Conservation (phyloP, 306 rosid species). For the Medicago arabica region DNA sequence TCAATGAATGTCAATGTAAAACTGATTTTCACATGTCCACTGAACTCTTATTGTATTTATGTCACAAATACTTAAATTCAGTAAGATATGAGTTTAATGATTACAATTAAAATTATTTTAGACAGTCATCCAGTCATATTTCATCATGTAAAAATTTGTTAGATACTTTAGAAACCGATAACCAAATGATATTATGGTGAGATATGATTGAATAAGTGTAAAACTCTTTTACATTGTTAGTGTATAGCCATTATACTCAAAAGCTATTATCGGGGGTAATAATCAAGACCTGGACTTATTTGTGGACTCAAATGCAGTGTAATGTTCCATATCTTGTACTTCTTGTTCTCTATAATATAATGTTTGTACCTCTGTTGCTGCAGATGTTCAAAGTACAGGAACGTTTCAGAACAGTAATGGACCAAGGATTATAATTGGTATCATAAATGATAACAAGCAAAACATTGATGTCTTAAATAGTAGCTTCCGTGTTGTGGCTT, state of each 20-base stretch:
- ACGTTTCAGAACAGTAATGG: constrained; percentile 67
- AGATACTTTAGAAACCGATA: background rate
- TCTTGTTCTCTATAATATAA: background rate
- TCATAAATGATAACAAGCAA: constrained; percentile 53
- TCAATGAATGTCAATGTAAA: too few species aligned
- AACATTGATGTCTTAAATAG: constrained; percentile 55
- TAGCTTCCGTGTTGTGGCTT: constrained; percentile 80
- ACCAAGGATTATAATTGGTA: constrained; percentile 59
- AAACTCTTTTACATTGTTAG: background rate
- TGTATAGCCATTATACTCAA: background rate
- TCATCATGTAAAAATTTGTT: too few species aligned
- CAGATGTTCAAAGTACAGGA: constrained; percentile 86
- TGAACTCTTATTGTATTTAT: too few species aligned
- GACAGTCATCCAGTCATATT: too few species aligned
- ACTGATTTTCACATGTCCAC: too few species aligned
- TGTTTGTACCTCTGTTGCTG: constrained; percentile 32
- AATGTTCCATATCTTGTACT: constrained; percentile 12
- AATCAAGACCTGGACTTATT: background rate
- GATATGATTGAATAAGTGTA: background rate
- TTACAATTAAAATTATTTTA: too few species aligned
- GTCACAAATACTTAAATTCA: too few species aligned
- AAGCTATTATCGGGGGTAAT: background rate
- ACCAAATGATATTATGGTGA: background rate
- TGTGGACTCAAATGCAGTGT: constrained; percentile 6
- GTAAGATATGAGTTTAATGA: too few species aligned